Evolutionary conservation across 495 filamentous ascomycete species (phyloP).

Genomic region (Penicillium odoratum): DNA sequence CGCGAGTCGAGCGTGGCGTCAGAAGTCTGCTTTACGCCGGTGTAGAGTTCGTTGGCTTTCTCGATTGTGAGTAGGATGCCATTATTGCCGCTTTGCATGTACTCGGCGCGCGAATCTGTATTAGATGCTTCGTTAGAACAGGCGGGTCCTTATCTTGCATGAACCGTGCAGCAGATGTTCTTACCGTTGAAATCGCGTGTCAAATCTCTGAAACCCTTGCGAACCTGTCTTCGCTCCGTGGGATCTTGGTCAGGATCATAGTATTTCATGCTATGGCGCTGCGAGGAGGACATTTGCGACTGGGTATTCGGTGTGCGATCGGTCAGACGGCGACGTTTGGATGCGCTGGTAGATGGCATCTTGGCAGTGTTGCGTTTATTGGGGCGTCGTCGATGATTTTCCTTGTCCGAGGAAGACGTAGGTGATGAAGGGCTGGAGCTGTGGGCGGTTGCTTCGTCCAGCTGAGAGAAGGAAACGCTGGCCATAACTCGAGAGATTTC

Average conservation of each 20-base stretch:
- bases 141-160: background rate
- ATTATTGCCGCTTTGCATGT: slow-evolving; percentile 56
- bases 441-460: slow-evolving; percentile 21
- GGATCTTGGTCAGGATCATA: slow-evolving; percentile 91
- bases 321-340: slow-evolving; percentile 46
- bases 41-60: slow-evolving; percentile 63
- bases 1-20: slow-evolving; percentile 91
- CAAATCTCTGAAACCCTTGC: slow-evolving; percentile 67
- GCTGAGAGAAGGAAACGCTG: slow-evolving; percentile 22
- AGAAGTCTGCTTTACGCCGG: slow-evolving; percentile 80
- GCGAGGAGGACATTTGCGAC: slow-evolving; percentile 29
- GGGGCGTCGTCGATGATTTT: slow-evolving; percentile 44
- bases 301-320: slow-evolving; percentile 35
- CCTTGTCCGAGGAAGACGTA: slow-evolving; percentile 57
- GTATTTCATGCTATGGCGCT: slow-evolving; percentile 41
- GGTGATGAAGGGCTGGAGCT: slow-evolving; percentile 41
- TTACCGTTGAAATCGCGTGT: slow-evolving; percentile 64
- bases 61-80: slow-evolving; percentile 63
- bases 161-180: background rate
- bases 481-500: slow-evolving; percentile 31
- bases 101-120: slow-evolving; percentile 67
- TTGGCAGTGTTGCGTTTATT: slow-evolving; percentile 26
- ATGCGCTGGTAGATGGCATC: slow-evolving; percentile 32
- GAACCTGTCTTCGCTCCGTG: slow-evolving; percentile 69
- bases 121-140: slow-evolving; percentile 8